Evolutionary conservation across 192 early-diverging fungal genomes (phyloP).

Genomic region (Backusella australiensis): DNA sequence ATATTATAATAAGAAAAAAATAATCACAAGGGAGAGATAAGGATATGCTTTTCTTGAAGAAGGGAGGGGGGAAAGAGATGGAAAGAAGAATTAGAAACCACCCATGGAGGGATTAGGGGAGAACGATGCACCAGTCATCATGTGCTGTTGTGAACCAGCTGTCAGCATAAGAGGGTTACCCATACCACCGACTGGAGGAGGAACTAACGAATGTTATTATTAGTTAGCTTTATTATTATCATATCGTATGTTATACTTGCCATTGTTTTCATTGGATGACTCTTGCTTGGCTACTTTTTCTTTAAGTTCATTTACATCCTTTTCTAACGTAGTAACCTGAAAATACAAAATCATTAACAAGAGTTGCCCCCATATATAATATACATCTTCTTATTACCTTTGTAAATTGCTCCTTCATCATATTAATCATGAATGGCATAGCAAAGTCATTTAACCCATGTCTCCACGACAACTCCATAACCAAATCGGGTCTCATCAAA

Average conservation of each 20-base stretch:
- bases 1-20: neutral
- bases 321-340: constrained; percentile 49
- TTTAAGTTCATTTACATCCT: constrained; percentile 56
- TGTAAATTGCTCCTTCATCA: constrained; percentile 78
- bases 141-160: constrained; percentile 37
- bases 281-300: constrained; percentile 53
- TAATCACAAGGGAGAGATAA: neutral
- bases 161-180: constrained; percentile 79
- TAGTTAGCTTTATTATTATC: neutral
- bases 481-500: constrained; percentile 87
- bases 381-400: constrained; percentile 55
- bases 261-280: constrained; percentile 24
- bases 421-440: constrained; percentile 98
- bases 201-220: neutral
- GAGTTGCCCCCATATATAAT: neutral
- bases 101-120: neutral
- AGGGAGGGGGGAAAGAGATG: neutral
- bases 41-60: neutral
- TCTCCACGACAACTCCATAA: constrained; percentile 94
- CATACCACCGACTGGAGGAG: constrained; percentile 60
- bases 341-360: neutral
- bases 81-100: neutral
- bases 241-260: constrained; percentile 2
- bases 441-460: constrained; percentile 89
- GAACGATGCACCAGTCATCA: constrained; percentile 27